Evolutionary conservation across 225 moss, liverwort and hornwort genomes (phyloP), one percentile per base, ranked within the genome.

Genomic region (Physcomitrellopsis africana): DNA sequence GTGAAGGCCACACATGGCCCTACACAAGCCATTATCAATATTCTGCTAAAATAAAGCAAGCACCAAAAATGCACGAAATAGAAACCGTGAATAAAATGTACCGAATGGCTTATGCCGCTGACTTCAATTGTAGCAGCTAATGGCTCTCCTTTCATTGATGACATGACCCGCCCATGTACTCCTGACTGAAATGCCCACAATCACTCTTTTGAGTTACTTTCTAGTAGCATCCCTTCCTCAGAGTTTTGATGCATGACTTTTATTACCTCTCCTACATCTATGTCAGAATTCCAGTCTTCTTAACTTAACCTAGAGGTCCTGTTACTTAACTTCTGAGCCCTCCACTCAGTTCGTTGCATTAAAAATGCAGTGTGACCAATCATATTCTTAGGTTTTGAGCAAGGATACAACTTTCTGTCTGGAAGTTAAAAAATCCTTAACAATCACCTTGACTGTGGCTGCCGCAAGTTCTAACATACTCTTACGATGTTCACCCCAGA

Each of bases 391-490:
- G 18, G 42, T 26, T 46, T 78, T 63, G 11, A 15, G 46, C 18
- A 75, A 24, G 3, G 32, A 37, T 7, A 37, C 70, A 64, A 64
- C 51, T 13, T 22, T 43, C 48, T 43, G 32, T 37, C 32, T 37
- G 41, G 49, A 81, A 44, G 61, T 29, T 60, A 9, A 45, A n/a
- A 11, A 14, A 48, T 19, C 48, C 37, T 54, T 19, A 3, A 47
- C 47, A 78, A 88, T 72, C 68, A 96, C 96, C 80, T 78, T 91
- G 6, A 85, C 88, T 29, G 89, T 78, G 61, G 85, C 88, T 77
- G 91, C 91, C 47, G 91, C 87, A 76, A 97, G 94, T 69, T 86
- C 80, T 67, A 97, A 72, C 91, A 97, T 69, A 70, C 96, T 97
- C 79, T 73, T 85, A 65, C 78, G 85, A 83, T 97, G 94, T 73